Percentiles rank a stretch among this genome's conserved stretches.
These are phyloP conservation scores for Aspergillus olivimuriae DNA, from an alignment of 495 filamentous ascomycete species.

Conservation along the genomic window DNA sequence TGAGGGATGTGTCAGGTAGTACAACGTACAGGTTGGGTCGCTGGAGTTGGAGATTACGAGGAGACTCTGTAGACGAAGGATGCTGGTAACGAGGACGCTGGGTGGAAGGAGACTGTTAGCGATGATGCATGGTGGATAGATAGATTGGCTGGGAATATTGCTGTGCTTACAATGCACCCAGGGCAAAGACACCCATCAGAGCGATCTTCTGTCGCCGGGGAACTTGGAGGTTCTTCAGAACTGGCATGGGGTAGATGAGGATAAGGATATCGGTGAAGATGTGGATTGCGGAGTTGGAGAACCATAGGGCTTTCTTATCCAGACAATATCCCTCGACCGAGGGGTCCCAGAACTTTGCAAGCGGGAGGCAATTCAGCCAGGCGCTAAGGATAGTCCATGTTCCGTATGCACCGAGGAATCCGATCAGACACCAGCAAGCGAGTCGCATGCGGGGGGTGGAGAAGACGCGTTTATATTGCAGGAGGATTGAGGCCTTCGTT, in stretches of 20 bases:
- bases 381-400: conserved; percentile 29
- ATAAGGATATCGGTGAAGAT: conserved; percentile 46
- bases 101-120: conserved; percentile 9
- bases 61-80: conserved; percentile 47
- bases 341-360: conserved; percentile 30
- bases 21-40: conserved; percentile 41
- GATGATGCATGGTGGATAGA: conserved; percentile 4
- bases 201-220: conserved; percentile 37
- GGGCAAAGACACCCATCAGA: conserved; percentile 40
- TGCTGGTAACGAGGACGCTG: conserved; percentile 48
- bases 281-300: conserved; percentile 33
- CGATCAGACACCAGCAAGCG: conserved; percentile 28
- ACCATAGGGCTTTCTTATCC: conserved; percentile 29
- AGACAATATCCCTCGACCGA: conserved; percentile 26
- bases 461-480: conserved; percentile 35
- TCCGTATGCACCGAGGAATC: conserved; percentile 31
- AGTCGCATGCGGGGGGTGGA: conserved; percentile 31
- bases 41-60: conserved; percentile 31
- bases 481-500: conserved; percentile 34
- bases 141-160: neutral
- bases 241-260: conserved; percentile 41
- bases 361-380: conserved; percentile 31
- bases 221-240: conserved; percentile 38
- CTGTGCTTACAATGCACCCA: conserved; percentile 40
- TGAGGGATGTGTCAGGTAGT: neutral